Base-by-base conservation (phyloP, 2,329 filamentous ascomycete species). In the Aspergillus sp. region DNA sequence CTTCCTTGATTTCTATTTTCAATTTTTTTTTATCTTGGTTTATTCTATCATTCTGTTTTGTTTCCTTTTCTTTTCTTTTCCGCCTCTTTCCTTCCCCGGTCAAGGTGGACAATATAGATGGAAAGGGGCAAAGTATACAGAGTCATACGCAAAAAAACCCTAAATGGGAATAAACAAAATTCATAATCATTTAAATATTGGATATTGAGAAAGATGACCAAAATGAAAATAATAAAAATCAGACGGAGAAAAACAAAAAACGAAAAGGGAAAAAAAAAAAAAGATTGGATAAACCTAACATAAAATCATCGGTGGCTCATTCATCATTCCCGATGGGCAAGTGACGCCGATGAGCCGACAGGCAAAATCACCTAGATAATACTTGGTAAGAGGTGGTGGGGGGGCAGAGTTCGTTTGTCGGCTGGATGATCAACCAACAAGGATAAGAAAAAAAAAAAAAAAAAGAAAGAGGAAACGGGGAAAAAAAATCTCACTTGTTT, bases 301-400 rank as follows among this genome's bases (percentile, higher is more conserved):
- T 58, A 47, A 47, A 36, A 53, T 28, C 41, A 55, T 41, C 36
- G 39, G 43, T 59, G 51, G 52, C 41, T 55, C 32, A 59, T 13
- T 36, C 47, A 36, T 32, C 38, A 58, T 54, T 23, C 38, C 58
- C 55, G 50, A 64, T 54, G 56, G 53, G 65, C 57, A 61, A 63
- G 47, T 61, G 41, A 65, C 60, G 63, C 62, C 59, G 63, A 68
- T 60, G 56, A 65, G 58, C 63, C 60, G 59, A 66, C 54, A 50
- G 54, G 55, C 57, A 28, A 58, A 59, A 41, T 30, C 50, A 49
- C 25, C 28, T 30, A 47, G 50, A 48, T 28, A 58, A 30, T 47
- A 60, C 53, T 57, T 50, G 25, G 28, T 58, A 25, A 58, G 25
- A n/a, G n/a, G 38, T 38, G 30, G 21, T 36, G 45, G 32, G 45